Conservation (phyloP, 2,329 filamentous ascomycete species). For the Tricladium varicosporioides region DNA sequence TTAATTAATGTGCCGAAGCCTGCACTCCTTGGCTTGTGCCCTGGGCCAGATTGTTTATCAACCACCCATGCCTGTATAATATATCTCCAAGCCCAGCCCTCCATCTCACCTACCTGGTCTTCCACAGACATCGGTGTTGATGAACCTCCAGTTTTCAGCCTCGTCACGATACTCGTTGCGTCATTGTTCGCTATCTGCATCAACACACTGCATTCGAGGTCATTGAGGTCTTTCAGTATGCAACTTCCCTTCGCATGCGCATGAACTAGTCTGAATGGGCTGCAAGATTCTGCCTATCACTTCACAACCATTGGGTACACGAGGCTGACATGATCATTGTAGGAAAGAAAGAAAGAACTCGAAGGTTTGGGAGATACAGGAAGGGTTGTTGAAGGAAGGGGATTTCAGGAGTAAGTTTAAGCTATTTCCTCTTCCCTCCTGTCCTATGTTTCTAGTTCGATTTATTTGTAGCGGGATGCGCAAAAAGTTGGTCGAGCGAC, state of each 20-base stretch:
- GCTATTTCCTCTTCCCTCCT: not conserved
- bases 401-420: slow-evolving; percentile 14
- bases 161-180: slow-evolving; percentile 21
- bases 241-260: slow-evolving; percentile 21
- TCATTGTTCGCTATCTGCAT: slow-evolving; percentile 20
- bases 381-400: not conserved
- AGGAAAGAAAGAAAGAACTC: not conserved
- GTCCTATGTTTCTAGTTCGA: slow-evolving; percentile 2
- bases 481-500: slow-evolving; percentile 13
- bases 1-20: slow-evolving; percentile 31
- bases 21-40: slow-evolving; percentile 18
- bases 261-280: slow-evolving; percentile 20
- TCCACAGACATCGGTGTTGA: slow-evolving; percentile 26
- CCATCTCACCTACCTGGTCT: slow-evolving; percentile 28
- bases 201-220: slow-evolving; percentile 11
- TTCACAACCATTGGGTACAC: slow-evolving; percentile 7
- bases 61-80: slow-evolving; percentile 34
- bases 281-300: slow-evolving; percentile 18
- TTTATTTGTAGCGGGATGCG: not conserved
- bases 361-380: not conserved
- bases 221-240: slow-evolving; percentile 20
- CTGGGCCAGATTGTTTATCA: slow-evolving; percentile 24
- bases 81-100: slow-evolving; percentile 29
- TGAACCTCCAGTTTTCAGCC: slow-evolving; percentile 21
- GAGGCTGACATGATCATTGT: slow-evolving; percentile 17